A percentile compares a stretch with the other conserved stretches of the same genome.
Evolutionary conservation across 768 basidiomycete genomes (phyloP).

Genomic region (Boletus vinaceobasis): DNA sequence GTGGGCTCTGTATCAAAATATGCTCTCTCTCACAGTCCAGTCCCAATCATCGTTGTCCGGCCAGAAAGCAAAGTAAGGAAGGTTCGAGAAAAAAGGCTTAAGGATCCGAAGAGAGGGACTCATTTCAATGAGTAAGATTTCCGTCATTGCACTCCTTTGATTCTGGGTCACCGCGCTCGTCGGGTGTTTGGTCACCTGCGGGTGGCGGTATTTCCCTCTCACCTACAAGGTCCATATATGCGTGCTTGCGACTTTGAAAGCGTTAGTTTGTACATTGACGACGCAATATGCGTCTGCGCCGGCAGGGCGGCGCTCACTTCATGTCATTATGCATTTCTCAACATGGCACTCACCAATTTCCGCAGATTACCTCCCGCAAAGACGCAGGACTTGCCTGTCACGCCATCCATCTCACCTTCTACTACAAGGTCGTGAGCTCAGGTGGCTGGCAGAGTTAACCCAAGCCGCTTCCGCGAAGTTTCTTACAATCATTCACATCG

Average conservation of each 20-base stretch:
- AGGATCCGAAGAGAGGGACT: slow-evolving; percentile 82
- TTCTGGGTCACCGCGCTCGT: not conserved
- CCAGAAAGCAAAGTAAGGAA: slow-evolving; percentile 87
- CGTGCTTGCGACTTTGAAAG: not conserved
- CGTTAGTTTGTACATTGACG: not conserved
- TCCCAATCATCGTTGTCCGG: slow-evolving; percentile 93
- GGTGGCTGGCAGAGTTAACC: not conserved
- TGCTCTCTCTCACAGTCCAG: slow-evolving; percentile 87
- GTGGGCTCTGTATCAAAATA: slow-evolving; percentile 69
- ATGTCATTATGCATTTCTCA: not conserved
- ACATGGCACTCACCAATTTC: slow-evolving; percentile 4
- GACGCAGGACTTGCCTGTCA: slow-evolving; percentile 6
- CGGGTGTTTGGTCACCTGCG: not conserved
- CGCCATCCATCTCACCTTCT: slow-evolving; percentile 10
- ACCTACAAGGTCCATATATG: not conserved
- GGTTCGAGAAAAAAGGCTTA: slow-evolving; percentile 77
- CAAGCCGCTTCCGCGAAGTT: not conserved
- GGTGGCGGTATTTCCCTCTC: too few species aligned
- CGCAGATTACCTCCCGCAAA: slow-evolving; percentile 13
- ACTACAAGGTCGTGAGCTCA: slow-evolving; percentile 14
- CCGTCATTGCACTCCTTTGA: not conserved
- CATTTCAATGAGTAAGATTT: slow-evolving; percentile 66
- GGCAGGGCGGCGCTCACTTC: not conserved
- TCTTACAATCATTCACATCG: not conserved
- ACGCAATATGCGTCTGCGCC: not conserved